Conservation (phyloP, 2,329 filamentous ascomycete species). For the Nemania bipapillata region DNA sequence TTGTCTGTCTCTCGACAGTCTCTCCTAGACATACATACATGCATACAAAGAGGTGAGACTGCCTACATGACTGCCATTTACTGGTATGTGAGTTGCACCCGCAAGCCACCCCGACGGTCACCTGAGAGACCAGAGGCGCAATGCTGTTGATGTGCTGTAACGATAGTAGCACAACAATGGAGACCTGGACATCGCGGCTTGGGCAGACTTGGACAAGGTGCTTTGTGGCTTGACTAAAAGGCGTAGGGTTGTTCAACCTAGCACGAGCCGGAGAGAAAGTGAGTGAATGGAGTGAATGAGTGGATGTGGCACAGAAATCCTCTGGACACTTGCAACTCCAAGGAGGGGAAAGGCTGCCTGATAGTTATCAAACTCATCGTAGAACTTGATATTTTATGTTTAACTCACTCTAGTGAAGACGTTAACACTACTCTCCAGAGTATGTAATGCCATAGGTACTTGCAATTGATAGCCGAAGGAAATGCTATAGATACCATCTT, state of each 20-base stretch:
- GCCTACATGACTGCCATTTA: neutral
- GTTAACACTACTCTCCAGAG: too few species aligned
- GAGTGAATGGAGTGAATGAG: neutral
- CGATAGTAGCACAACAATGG: neutral
- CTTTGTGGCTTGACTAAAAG: neutral
- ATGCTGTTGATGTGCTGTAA: neutral
- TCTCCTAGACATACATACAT: too few species aligned
- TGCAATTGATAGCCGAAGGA: neutral
- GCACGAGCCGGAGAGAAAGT: too few species aligned
- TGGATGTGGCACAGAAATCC: slow-evolving; percentile 24
- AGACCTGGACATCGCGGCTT: neutral
- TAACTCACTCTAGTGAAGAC: neutral
- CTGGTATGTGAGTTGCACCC: neutral
- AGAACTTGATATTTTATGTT: neutral
- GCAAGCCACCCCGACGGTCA: neutral
- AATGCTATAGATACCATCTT: neutral
- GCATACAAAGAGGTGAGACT: too few species aligned
- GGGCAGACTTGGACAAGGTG: neutral
- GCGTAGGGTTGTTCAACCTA: neutral
- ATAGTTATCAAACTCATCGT: too few species aligned
- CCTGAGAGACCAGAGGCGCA: neutral
- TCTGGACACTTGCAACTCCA: slow-evolving; percentile 15
- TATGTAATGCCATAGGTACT: neutral
- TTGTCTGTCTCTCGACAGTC: too few species aligned
- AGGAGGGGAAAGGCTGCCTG: slow-evolving; percentile 5